These are phyloP conservation scores for Scedosporium dehoogii DNA, from an alignment of 2,329 filamentous ascomycete genomes.

Conservation along the genomic window DNA sequence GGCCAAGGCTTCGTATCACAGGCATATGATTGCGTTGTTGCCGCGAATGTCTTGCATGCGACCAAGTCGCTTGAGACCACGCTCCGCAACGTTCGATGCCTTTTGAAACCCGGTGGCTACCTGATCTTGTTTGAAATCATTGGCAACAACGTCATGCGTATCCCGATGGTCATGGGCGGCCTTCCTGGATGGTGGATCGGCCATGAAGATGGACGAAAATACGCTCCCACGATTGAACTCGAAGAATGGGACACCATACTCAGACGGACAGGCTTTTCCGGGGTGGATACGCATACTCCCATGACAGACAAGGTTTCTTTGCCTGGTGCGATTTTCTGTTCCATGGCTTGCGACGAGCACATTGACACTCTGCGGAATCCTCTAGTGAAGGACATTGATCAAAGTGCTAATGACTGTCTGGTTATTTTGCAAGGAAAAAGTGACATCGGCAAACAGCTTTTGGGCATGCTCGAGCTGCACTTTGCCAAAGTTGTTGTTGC, in stretches of 20 bases:
- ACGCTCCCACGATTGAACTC: constrained; percentile 4
- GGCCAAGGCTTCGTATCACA: constrained; percentile 15
- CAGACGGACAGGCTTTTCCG: constrained; percentile 6
- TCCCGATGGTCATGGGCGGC: constrained; percentile 12
- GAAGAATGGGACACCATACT: constrained; percentile 7
- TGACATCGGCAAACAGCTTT: neutral
- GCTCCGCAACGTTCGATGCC: constrained; percentile 11
- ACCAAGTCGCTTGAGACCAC: constrained; percentile 14
- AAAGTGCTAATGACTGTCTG: neutral
- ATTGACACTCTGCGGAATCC: neutral
- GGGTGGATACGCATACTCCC: constrained; percentile 7
- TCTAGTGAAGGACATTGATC: neutral
- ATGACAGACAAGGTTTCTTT: neutral
- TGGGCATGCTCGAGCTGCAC: neutral
- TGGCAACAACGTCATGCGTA: constrained; percentile 6
- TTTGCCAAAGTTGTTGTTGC: neutral
- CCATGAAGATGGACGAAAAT: constrained; percentile 6
- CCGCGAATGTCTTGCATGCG: constrained; percentile 18
- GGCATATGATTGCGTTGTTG: constrained; percentile 17
- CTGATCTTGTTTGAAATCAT: constrained; percentile 17
- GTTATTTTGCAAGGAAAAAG: neutral
- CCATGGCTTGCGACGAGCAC: neutral
- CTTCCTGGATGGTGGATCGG: constrained; percentile 17
- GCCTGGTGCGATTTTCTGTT: neutral
- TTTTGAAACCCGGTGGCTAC: constrained; percentile 20